Base-by-base conservation (phyloP, 441 rosid species). In the Bruguiera hainesii region DNA sequence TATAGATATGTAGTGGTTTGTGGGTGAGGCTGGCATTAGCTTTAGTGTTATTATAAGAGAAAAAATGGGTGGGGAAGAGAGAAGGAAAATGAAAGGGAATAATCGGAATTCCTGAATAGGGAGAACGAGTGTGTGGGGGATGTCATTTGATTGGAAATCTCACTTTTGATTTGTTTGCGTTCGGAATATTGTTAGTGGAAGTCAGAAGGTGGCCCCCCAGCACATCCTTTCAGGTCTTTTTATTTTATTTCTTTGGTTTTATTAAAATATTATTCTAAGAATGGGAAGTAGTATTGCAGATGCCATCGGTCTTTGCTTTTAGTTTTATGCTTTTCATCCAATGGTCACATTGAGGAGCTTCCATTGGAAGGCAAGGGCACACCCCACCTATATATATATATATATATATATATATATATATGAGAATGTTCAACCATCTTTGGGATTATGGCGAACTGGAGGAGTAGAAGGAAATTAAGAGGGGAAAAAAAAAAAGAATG, bases 121-220 rank as follows among this genome's bases (percentile, higher is more conserved):
- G 73, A 33, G 65, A 73, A 76, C 66, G 72, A 66, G 57, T 78
- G 87, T 80, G 84, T 29, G 87, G 87, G 82, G 56, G 39, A 77
- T 80, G 81, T 62, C 81, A 75, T 81, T 80, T 80, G 86, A 82
- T 84, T 76, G 83, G 84, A 79, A 81, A 84, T 80, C 73, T 83
- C 82, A 75, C 84, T 80, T 85, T 82, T 74, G 63, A 83, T 81
- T 83, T 82, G 81, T 80, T 85, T 82, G 79, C 83, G 79, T 84
- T 83, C 79, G 89, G 95, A 88, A 91, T 89, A 89, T 73, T 87
- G 91, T 75, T 84, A 92, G 98, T 92, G 98, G 96, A 84, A 82
- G 86, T 85, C 91, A 84, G 85, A 84, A 39, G 64, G 63, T 76
- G 86, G 61, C 84, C 96, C 90, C 90, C 79, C 82, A 69, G 4